Base-by-base conservation (phyloP, 108 stramenopile genomes). In the Nitzschia sp. region DNA sequence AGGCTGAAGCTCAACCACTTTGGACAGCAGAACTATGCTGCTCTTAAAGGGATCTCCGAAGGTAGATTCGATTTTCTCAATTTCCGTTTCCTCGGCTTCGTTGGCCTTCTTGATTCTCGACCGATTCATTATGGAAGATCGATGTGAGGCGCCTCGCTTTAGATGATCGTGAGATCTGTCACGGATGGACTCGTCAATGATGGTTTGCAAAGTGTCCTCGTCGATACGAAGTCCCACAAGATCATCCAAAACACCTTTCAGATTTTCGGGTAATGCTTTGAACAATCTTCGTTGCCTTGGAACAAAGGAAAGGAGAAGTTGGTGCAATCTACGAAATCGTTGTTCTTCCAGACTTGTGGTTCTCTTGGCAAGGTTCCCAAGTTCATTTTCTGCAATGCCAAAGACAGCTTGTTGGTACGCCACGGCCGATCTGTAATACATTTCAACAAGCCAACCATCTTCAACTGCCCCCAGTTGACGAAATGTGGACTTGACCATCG, bases 381-480 rank as follows among this genome's bases (percentile, higher is more conserved):
- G 63, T 47, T 86, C 85, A n/a, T 68, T 63, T 9, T 76, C 77
- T 28, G 80, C 81, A 50, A 76, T 73, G 31, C 85, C 79, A 72
- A 84, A 88, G 15, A 79, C 60, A 4, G 80, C 72, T 41, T 78
- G 71, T 8, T 86, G 77, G 35, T 78, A 83, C 27, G 73, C 72
- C 44, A 88, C 87, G 16, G 85, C 78, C 64, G 85, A 78, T 27
- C 82, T 77, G 71, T 91, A 91, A n/a, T 73, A 79, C 84, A 88
- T 84, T 78, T 91, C 90, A 16, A 83, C 71, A 23, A 88, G 68
- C 90, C 90, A 91, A 21, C 84, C 85, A 65, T 88, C 86, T 25
- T 86, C 80, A 6, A 90, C 35, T 1, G 41, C 31, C 5, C 60
- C 64, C 6, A 67, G 54, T 32, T 71, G 64, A 21, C 30, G 52